These are phyloP conservation scores for Trichoderma virens DNA, from an alignment of 495 filamentous ascomycete genomes.

Conservation along the genomic window DNA sequence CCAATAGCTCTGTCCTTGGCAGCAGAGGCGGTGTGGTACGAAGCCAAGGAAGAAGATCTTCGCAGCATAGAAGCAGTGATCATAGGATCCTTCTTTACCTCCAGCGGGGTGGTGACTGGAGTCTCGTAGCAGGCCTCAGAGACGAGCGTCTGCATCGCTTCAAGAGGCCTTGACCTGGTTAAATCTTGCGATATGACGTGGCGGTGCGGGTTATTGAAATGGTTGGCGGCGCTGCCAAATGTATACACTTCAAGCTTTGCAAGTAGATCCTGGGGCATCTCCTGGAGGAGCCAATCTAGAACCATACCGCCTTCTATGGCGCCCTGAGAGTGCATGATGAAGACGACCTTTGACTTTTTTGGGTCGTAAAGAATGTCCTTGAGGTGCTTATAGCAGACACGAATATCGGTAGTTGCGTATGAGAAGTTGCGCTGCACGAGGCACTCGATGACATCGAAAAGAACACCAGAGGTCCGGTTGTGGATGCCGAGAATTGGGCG, in stretches of 20 bases:
- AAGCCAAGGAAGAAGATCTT: background rate
- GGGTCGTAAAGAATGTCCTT: slow-evolving; percentile 39
- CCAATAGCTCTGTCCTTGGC: slow-evolving; percentile 45
- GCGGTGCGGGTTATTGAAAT: slow-evolving; percentile 65
- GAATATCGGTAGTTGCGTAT: slow-evolving; percentile 64
- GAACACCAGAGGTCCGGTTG: slow-evolving; percentile 66
- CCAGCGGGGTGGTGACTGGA: slow-evolving; percentile 14
- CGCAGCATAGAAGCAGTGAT: background rate
- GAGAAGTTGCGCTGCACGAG: slow-evolving; percentile 67
- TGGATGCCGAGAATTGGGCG: slow-evolving; percentile 73
- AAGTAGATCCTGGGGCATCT: slow-evolving; percentile 56
- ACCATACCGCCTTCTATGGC: slow-evolving; percentile 62
- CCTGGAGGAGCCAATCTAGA: slow-evolving; percentile 63
- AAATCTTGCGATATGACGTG: slow-evolving; percentile 23
- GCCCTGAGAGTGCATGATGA: slow-evolving; percentile 69
- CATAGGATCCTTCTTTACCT: background rate
- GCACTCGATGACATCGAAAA: slow-evolving; percentile 71
- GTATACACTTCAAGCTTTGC: slow-evolving; percentile 70
- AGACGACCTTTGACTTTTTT: slow-evolving; percentile 53
- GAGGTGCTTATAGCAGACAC: slow-evolving; percentile 41
- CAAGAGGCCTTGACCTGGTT: slow-evolving; percentile 12
- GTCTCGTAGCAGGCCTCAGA: slow-evolving; percentile 15
- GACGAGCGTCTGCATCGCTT: slow-evolving; percentile 13
- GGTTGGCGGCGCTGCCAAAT: slow-evolving; percentile 68
- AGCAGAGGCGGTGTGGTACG: slow-evolving; percentile 7